Conservation (phyloP, 306 rosid genomes). For the Pueraria montana region DNA sequence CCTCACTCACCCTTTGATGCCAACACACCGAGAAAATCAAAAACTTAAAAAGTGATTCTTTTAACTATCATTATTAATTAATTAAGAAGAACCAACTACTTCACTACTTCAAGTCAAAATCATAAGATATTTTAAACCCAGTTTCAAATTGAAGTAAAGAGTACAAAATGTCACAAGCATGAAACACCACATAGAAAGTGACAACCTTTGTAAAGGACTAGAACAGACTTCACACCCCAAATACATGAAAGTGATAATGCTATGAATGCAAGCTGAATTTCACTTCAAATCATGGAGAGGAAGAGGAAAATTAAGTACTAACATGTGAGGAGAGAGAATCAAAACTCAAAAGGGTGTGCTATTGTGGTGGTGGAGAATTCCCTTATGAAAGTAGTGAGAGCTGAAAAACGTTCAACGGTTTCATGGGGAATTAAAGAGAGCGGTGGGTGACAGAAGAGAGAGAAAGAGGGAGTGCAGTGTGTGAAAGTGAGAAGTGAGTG, state of each 20-base stretch:
- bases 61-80: background rate
- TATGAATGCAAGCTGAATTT: slow-evolving; percentile 45
- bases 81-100: slow-evolving; percentile 6
- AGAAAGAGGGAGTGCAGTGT: slow-evolving; percentile 41
- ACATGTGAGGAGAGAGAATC: slow-evolving; percentile 54
- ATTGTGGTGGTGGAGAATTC: background rate
- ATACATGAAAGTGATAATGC: slow-evolving; percentile 20
- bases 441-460: slow-evolving; percentile 48
- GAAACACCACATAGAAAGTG: slow-evolving; percentile 9
- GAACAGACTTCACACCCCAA: slow-evolving; percentile 24
- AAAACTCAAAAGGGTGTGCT: background rate
- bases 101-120: slow-evolving; percentile 42
- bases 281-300: background rate
- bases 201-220: slow-evolving; percentile 15
- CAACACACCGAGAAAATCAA: slow-evolving; percentile 46
- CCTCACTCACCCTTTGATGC: slow-evolving; percentile 55
- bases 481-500: slow-evolving; percentile 29
- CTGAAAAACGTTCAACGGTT: slow-evolving; percentile 58
- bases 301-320: slow-evolving; percentile 48
- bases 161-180: slow-evolving; percentile 43
- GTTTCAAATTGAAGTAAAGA: slow-evolving; percentile 23
- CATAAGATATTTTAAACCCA: slow-evolving; percentile 45
- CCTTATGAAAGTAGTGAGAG: slow-evolving; percentile 44
- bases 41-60: background rate
- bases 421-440: slow-evolving; percentile 55